phyloP scores from a whole-genome alignment of 2,329 filamentous ascomycete genomes.

The Arthrobotrys iridis region DNA sequence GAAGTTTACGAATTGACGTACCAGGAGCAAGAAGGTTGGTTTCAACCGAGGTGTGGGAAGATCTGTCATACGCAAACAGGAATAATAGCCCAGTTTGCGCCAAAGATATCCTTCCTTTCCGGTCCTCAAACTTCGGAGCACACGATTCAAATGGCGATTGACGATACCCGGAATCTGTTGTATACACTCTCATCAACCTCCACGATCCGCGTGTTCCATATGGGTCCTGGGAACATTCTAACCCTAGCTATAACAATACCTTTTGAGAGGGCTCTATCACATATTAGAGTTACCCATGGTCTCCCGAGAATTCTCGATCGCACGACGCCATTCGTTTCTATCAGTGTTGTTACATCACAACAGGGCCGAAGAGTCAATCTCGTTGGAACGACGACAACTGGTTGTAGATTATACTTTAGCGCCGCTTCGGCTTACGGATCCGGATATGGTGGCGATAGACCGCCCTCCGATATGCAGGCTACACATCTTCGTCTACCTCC shows the following conservation, averaged over 20 bases:
- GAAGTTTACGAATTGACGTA: conserved; percentile 95
- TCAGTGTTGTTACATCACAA: conserved; percentile 81
- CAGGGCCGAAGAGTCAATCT: conserved; percentile 87
- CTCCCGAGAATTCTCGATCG: conserved; percentile 76
- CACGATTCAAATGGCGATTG: conserved; percentile 82
- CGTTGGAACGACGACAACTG: conserved; percentile 88
- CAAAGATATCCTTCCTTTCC: conserved; percentile 62
- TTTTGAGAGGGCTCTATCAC: conserved; percentile 67
- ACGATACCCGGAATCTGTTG: conserved; percentile 85
- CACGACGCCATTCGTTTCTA: conserved; percentile 78
- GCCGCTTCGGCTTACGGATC: conserved; percentile 64
- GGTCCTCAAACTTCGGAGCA: conserved; percentile 69
- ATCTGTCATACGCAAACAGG: conserved; percentile 85
- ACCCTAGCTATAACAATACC: conserved; percentile 69
- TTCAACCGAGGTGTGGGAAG: conserved; percentile 85
- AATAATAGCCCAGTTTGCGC: conserved; percentile 72
- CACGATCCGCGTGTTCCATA: conserved; percentile 89
- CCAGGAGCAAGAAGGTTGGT: conserved; percentile 97
- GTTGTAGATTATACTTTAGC: conserved; percentile 90
- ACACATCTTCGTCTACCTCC: conserved; percentile 96
- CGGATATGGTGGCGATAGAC: conserved; percentile 59
- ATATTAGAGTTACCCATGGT: conserved; percentile 87
- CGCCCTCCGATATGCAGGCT: conserved; percentile 96
- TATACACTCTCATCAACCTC: conserved; percentile 90
- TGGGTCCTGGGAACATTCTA: conserved; percentile 71